A percentile compares a stretch with the other conserved stretches of the same genome.
phyloP scores from a whole-genome alignment of 2,329 filamentous ascomycete genomes.

The Xylaria sp. region DNA sequence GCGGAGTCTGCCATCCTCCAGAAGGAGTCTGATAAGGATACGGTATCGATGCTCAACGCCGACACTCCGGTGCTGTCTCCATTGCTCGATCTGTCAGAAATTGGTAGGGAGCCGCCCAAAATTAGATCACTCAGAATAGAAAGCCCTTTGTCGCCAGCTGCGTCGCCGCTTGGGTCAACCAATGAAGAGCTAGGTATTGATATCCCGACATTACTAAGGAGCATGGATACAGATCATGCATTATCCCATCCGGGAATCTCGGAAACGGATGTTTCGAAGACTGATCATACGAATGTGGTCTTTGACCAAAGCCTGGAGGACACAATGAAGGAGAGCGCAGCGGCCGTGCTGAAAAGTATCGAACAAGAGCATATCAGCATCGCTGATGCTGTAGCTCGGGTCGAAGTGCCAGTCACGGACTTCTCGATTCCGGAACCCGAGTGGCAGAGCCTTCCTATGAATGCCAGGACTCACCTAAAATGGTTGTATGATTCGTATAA shows the following conservation, averaged over 20 bases:
- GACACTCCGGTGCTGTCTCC: constrained; percentile 30
- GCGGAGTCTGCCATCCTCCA: constrained; percentile 40
- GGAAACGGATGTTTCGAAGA: neutral
- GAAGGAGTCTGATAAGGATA: constrained; percentile 25
- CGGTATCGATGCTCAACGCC: constrained; percentile 13
- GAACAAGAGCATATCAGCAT: constrained; percentile 47
- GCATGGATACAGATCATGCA: constrained; percentile 38
- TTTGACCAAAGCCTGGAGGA: constrained; percentile 36
- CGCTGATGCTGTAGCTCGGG: constrained; percentile 44
- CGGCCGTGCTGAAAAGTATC: constrained; percentile 34
- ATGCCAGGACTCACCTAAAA: constrained; percentile 37
- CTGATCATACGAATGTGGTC: neutral
- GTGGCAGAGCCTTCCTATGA: constrained; percentile 40
- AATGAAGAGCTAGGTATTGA: constrained; percentile 25
- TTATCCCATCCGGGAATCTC: constrained; percentile 15
- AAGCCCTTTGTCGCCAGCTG: constrained; percentile 43
- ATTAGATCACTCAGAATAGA: constrained; percentile 44
- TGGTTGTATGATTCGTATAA: constrained; percentile 32
- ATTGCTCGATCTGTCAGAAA: constrained; percentile 26
- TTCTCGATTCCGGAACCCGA: constrained; percentile 44
- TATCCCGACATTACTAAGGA: constrained; percentile 28
- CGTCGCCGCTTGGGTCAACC: constrained; percentile 23
- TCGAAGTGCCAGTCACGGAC: constrained; percentile 46
- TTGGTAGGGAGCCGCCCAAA: constrained; percentile 26
- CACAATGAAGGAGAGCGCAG: constrained; percentile 37